phyloP scores from a whole-genome alignment of 2,329 filamentous ascomycete species.

The Pseudogymnoascus pannorum region DNA sequence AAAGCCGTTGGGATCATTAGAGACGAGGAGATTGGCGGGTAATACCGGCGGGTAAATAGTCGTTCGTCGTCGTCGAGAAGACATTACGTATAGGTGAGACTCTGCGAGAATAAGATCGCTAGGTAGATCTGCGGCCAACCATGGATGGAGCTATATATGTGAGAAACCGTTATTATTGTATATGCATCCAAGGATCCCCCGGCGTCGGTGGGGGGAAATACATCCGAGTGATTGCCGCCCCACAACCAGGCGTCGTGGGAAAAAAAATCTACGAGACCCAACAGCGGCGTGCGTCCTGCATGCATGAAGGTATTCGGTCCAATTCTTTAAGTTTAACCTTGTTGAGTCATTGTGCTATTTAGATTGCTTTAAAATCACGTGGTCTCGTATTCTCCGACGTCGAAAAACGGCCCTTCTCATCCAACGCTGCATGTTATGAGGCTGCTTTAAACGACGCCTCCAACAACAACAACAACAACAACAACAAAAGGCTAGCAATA shows the following conservation, averaged over 20 bases:
- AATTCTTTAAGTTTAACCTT: background rate
- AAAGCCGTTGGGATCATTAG: background rate
- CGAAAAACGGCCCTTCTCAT: background rate
- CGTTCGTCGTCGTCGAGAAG: background rate
- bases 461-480: too few relatives aligned
- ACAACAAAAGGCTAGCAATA: background rate
- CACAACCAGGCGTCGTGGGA: background rate
- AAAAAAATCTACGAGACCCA: background rate
- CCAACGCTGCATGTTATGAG: background rate
- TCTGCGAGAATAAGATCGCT: background rate
- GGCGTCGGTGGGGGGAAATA: background rate
- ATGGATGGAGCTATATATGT: background rate
- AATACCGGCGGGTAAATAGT: background rate
- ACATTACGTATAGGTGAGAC: background rate
- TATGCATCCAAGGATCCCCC: background rate
- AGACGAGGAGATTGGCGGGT: background rate
- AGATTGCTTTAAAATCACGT: background rate
- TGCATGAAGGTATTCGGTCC: background rate
- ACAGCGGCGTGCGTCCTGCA: background rate
- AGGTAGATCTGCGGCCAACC: background rate
- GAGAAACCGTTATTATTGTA: background rate
- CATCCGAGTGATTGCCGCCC: background rate
- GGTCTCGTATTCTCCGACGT: too few relatives aligned
- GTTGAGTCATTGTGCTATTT: background rate
- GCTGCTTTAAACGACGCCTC: too few relatives aligned